These are phyloP conservation scores for Populus hybrid DNA, from an alignment of 441 rosid genomes.

Conservation along the genomic window DNA sequence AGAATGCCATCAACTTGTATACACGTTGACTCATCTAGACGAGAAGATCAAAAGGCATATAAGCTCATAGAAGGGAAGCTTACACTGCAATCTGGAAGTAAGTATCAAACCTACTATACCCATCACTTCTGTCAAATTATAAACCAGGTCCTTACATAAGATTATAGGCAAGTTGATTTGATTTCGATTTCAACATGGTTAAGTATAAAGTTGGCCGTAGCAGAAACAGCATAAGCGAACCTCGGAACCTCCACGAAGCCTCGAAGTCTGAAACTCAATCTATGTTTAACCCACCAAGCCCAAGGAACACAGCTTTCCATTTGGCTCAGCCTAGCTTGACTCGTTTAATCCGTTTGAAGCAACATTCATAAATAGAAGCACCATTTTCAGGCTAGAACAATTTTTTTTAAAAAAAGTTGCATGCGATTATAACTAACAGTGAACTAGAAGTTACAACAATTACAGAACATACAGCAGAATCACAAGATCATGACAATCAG, in stretches of 20 bases:
- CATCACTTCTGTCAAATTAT: too few species aligned
- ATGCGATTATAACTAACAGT: background rate
- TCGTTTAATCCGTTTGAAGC: background rate
- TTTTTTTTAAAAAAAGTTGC: background rate
- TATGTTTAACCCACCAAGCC: background rate
- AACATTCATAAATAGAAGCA: background rate
- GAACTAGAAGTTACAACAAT: background rate
- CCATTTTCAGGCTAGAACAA: background rate
- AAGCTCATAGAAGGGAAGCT: too few species aligned
- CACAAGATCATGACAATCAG: background rate
- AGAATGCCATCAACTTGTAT: too few species aligned
- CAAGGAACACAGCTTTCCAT: background rate
- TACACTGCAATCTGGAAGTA: too few species aligned
- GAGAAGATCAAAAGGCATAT: too few species aligned
- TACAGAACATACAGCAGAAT: background rate
- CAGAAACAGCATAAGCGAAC: background rate
- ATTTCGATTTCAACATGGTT: background rate
- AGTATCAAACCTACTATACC: too few species aligned
- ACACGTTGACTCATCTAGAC: too few species aligned
- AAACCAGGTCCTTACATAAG: too few species aligned
- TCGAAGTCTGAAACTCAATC: background rate
- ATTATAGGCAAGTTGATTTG: too few species aligned
- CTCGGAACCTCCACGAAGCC: background rate
- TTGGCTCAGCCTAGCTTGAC: background rate
- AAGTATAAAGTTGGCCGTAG: background rate